Conservation (phyloP, 139 green algal species). For the Closterium sp. region DNA sequence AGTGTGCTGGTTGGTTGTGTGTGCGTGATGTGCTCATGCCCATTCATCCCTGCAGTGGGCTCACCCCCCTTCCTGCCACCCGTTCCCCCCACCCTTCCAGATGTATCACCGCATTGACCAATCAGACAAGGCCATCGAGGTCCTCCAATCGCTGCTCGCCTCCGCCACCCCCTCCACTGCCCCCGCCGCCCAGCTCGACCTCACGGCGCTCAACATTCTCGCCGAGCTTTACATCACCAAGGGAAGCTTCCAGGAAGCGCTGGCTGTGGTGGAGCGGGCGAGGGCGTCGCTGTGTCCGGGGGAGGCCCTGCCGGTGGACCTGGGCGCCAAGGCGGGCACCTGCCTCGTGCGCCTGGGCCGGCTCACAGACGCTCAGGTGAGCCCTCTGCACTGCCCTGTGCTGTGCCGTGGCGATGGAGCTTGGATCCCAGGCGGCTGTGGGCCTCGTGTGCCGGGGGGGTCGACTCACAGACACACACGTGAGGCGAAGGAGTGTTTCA, state of each 20-base stretch:
- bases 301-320: slow-evolving; percentile 69
- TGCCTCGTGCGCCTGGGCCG: slow-evolving; percentile 63
- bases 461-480: no score
- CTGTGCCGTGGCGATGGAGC: no score
- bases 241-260: slow-evolving; percentile 51
- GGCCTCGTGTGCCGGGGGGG: no score
- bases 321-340: slow-evolving; percentile 60
- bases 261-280: slow-evolving; percentile 64
- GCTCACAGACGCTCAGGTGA: slow-evolving; percentile 45
- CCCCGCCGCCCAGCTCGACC: slow-evolving; percentile 53
- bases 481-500: no score
- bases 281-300: slow-evolving; percentile 42
- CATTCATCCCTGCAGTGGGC: background rate
- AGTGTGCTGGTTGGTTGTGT: no score
- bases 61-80: background rate
- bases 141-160: slow-evolving; percentile 51
- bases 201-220: slow-evolving; percentile 86
- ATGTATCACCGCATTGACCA: slow-evolving; percentile 66
- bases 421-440: background rate
- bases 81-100: background rate
- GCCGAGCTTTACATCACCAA: slow-evolving; percentile 67
- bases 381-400: no score
- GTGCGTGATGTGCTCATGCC: no score
- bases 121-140: slow-evolving; percentile 50
- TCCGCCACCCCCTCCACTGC: no score